Evolutionary conservation across 495 filamentous ascomycete genomes (phyloP), one percentile per base, ranked within the genome.

Genomic region (Penicillium pancosmium): DNA sequence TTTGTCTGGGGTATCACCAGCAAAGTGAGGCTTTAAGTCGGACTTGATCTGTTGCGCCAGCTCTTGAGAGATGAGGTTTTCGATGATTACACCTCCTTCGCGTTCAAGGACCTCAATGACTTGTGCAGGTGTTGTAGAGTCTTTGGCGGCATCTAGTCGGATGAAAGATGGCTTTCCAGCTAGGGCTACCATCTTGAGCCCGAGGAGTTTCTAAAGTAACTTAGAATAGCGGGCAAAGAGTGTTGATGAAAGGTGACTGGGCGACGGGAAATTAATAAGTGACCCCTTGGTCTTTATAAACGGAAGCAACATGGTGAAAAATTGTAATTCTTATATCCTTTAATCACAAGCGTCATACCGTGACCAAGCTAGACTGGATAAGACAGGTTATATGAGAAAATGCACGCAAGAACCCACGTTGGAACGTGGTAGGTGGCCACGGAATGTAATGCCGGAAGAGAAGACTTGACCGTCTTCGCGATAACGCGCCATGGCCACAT

Each of bases 1-100:
- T 43, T 54, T 61, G 41, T 71, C 68, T 7, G 67, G 63, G 5
- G 51, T 57, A 50, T 71, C 68, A 10, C 52, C 46, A 38, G 67
- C 67, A 12, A 71, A 66, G 16, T 61, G 47, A 12, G 68, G 66
- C n/a, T 64, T 67, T 18, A 69, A 49, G 33, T 71, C 68, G 2
- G 41, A 36, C 40, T 64, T 64, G 50, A 71, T 69, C 31, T 64
- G 67, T 11, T 61, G 57, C 11, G 63, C 61, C 19, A 65, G 44
- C 2, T 63, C 58, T 13, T 46, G 21, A 18, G 66, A 56, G 47
- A 71, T 51, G 16, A 71, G 55, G 12, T 66, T 67, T 25, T 67
- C 59, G 9, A 71, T 59, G 46, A 71, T 65, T 12, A 67, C 61
- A 12, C 66, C 66, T 31, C 68, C 68, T 21, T 65, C 62, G 9